Percentiles rank a stretch among this genome's conserved stretches.
These are phyloP conservation scores for Wickerhamiella spandovensis DNA, from an alignment of 805 yeast species.

Conservation along the genomic window DNA sequence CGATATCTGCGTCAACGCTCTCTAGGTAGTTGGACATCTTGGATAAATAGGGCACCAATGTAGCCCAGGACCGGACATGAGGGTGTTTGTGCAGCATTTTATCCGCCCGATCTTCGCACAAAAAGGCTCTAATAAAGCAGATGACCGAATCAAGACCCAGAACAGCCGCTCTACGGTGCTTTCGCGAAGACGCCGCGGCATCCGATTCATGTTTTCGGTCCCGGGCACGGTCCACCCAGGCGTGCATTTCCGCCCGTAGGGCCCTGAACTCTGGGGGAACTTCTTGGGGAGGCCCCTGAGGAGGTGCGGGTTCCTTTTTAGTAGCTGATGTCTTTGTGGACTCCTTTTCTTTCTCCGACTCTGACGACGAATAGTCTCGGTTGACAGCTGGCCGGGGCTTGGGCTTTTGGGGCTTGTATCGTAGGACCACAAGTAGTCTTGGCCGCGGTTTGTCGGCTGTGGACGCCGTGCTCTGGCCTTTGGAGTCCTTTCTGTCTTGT, in stretches of 20 bases:
- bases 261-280: slow-evolving; percentile 14
- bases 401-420: background rate
- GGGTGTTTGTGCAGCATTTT: slow-evolving; percentile 17
- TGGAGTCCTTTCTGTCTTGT: background rate
- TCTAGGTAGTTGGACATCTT: slow-evolving; percentile 18
- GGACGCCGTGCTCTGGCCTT: background rate
- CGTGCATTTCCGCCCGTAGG: slow-evolving; percentile 20
- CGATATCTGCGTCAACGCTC: slow-evolving; percentile 16
- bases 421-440: slow-evolving; percentile 6
- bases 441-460: background rate
- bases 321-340: background rate
- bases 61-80: slow-evolving; percentile 26
- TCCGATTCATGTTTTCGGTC: slow-evolving; percentile 31
- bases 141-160: slow-evolving; percentile 29
- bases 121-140: slow-evolving; percentile 27
- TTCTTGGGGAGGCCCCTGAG: background rate
- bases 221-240: slow-evolving; percentile 29
- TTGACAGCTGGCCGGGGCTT: background rate
- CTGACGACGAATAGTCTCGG: background rate
- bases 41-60: slow-evolving; percentile 24
- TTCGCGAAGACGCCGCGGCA: slow-evolving; percentile 18
- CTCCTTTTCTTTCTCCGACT: background rate
- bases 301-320: background rate
- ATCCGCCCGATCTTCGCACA: slow-evolving; percentile 28
- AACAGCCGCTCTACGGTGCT: slow-evolving; percentile 24